phyloP scores from a whole-genome alignment of 139 green algal species.

The Auxenochlorella pyrenoidosa region DNA sequence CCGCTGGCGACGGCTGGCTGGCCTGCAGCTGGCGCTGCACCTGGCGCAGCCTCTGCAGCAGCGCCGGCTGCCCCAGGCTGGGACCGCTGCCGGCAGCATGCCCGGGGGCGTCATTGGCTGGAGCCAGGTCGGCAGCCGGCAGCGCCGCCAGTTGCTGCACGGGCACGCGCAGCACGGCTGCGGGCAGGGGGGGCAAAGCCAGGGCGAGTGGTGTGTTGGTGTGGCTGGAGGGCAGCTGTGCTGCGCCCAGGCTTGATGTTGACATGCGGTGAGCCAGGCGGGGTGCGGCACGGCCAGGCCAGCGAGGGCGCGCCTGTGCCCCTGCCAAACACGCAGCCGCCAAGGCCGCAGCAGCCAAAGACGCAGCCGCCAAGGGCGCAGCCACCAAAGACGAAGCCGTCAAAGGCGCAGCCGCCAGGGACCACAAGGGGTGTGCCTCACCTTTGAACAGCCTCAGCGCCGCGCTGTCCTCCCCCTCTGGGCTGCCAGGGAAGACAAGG shows the following conservation, averaged over 20 bases:
- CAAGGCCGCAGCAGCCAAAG: not conserved
- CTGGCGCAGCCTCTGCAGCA: not conserved
- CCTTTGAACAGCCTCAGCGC: constrained; percentile 1
- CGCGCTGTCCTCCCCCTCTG: not conserved
- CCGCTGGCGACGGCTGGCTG: not conserved
- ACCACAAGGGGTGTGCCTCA: not conserved
- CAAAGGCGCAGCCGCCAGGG: too few species aligned
- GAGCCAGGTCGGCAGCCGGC: not conserved
- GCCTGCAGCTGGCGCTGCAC: not conserved
- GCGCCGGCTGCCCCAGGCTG: not conserved
- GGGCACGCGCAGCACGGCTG: not conserved
- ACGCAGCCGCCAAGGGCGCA: too few species aligned
- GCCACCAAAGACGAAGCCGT: too few species aligned
- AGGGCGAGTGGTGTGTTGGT: not conserved
- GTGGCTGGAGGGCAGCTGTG: not conserved
- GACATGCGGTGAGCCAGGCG: not conserved
- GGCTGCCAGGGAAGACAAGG: not conserved
- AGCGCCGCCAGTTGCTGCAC: not conserved
- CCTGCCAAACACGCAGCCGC: not conserved
- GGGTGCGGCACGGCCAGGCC: not conserved
- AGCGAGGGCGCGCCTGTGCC: too few species aligned
- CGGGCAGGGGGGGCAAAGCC: not conserved
- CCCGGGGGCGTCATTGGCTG: not conserved
- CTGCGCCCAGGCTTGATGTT: not conserved
- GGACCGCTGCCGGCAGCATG: not conserved